Evolutionary conservation across 129 eudicot genomes (phyloP).

Genomic region (Artemisia tridentata): DNA sequence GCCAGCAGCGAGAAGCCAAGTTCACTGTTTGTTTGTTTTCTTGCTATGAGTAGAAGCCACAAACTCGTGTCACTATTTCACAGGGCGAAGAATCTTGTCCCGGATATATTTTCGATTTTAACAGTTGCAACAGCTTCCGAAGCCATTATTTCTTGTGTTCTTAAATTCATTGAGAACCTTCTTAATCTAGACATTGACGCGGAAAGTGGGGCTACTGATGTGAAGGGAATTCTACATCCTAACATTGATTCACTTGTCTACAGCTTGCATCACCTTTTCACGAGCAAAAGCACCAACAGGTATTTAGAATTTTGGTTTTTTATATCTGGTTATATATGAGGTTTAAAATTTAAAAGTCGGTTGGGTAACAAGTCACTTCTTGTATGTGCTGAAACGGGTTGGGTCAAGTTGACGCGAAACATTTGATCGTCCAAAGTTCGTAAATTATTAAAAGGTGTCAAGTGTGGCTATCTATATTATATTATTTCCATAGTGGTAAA

Average conservation of each 20-base stretch:
- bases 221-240: slow-evolving; percentile 54
- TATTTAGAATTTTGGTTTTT: slow-evolving; percentile 14
- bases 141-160: slow-evolving; percentile 62
- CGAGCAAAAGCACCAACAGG: slow-evolving; percentile 55
- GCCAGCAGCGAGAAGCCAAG: slow-evolving; percentile 91
- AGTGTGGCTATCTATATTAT: neutral
- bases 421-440: neutral
- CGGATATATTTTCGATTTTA: slow-evolving; percentile 75
- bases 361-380: slow-evolving; percentile 3
- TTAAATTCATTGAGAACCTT: slow-evolving; percentile 72
- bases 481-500: neutral
- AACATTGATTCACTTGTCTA: slow-evolving; percentile 63
- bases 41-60: slow-evolving; percentile 83
- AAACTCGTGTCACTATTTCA: slow-evolving; percentile 59
- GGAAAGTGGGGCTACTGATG: slow-evolving; percentile 36
- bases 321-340: neutral
- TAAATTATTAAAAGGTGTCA: neutral
- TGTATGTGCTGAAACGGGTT: neutral
- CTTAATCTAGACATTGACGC: slow-evolving; percentile 61
- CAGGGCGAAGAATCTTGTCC: slow-evolving; percentile 65
- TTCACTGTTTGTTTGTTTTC: slow-evolving; percentile 82
- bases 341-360: neutral
- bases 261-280: slow-evolving; percentile 65
- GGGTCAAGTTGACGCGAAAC: neutral
- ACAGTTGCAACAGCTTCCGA: slow-evolving; percentile 76